These are phyloP conservation scores for Anthracocystis setariae DNA, from an alignment of 1,284 basidiomycete species.

Conservation along the genomic window DNA sequence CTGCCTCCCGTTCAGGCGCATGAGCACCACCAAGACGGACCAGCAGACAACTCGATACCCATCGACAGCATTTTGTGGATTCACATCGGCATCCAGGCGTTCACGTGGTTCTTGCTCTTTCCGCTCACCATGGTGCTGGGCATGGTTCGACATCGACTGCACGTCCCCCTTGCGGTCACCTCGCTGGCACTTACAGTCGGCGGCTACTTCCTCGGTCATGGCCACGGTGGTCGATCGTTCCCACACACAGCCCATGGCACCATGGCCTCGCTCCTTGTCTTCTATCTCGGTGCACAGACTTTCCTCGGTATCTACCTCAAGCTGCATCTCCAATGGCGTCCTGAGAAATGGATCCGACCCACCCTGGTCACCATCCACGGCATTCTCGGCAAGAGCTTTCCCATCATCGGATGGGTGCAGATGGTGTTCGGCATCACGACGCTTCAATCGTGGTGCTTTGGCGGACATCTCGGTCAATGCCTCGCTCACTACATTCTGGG, in stretches of 20 bases:
- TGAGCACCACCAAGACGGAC: constrained; percentile 50
- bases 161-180: constrained; percentile 59
- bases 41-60: constrained; percentile 55
- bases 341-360: constrained; percentile 78
- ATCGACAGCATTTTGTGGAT: constrained; percentile 64
- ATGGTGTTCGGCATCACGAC: constrained; percentile 61
- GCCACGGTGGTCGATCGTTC: constrained; percentile 62
- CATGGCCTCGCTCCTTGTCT: constrained; percentile 56
- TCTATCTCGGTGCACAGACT: constrained; percentile 72
- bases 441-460: constrained; percentile 73
- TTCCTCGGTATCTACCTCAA: constrained; percentile 88
- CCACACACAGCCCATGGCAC: constrained; percentile 64
- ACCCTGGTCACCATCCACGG: constrained; percentile 81
- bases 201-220: constrained; percentile 63
- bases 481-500: constrained; percentile 76
- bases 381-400: constrained; percentile 83
- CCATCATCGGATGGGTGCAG: constrained; percentile 77
- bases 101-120: constrained; percentile 61
- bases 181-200: constrained; percentile 54
- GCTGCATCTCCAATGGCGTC: constrained; percentile 79
- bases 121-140: constrained; percentile 66
- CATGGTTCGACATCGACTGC: constrained; percentile 61
- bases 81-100: constrained; percentile 59
- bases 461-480: constrained; percentile 73
- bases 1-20: constrained; percentile 39